Evolutionary conservation across 2,329 filamentous ascomycete species (phyloP).

Genomic region (Sarocladium brachiariae): DNA sequence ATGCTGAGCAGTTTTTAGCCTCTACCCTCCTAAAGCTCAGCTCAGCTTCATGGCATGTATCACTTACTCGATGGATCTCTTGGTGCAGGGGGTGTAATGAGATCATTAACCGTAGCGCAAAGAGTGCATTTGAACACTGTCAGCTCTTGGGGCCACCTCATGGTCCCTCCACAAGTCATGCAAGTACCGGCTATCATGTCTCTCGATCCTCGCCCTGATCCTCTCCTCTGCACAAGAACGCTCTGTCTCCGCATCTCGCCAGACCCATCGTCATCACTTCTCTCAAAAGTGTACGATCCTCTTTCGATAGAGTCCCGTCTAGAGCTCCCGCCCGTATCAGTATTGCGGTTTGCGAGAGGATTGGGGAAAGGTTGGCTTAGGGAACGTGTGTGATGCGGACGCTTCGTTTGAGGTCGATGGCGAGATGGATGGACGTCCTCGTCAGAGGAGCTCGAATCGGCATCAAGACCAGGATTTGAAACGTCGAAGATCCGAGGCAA

Average conservation of each 20-base stretch:
- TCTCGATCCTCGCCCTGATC: constrained; percentile 28
- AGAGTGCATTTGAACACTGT: constrained; percentile 75
- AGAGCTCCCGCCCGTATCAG: constrained; percentile 28
- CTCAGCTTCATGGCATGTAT: background rate
- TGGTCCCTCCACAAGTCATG: constrained; percentile 76
- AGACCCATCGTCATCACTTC: constrained; percentile 32
- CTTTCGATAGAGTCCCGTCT: constrained; percentile 1
- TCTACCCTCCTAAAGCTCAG: background rate
- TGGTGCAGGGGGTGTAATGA: constrained; percentile 29
- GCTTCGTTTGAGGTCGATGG: background rate
- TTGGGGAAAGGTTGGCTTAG: constrained; percentile 76
- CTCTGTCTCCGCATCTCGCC: constrained; percentile 23
- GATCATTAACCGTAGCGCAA: constrained; percentile 78
- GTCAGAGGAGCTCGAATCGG: constrained; percentile 39
- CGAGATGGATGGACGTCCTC: constrained; percentile 27
- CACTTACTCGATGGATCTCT: background rate
- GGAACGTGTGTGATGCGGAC: constrained; percentile 41
- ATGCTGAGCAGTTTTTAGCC: constrained; percentile 15
- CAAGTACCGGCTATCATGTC: constrained; percentile 67
- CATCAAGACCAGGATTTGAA: constrained; percentile 16
- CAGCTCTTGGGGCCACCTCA: constrained; percentile 70
- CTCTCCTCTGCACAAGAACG: constrained; percentile 12
- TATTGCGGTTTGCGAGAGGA: constrained; percentile 39
- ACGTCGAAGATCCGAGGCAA: constrained; percentile 13
- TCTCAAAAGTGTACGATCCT: background rate